Base-by-base conservation (phyloP, 73 alveolate species). In the Paramecium biaurelia region DNA sequence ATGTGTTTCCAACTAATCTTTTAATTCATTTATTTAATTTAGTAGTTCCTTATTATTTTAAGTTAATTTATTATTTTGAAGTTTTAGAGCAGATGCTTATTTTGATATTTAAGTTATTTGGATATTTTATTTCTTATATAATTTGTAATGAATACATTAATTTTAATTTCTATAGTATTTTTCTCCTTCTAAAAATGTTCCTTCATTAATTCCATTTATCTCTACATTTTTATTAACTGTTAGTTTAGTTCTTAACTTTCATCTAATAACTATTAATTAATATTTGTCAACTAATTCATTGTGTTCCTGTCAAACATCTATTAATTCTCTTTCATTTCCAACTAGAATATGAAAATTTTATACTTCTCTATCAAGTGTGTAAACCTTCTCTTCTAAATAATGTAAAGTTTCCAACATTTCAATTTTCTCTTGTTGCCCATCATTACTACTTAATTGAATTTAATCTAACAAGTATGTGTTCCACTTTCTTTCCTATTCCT, bases 161-260 rank as follows among this genome's bases (percentile, higher is more conserved):
- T 20, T 45, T 79, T 43, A 23, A 24, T 41, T 12, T 79, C 72
- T 43, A 24, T 0, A 12, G 20, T 45, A 43, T 21, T 18, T 79
- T 30, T 38, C 32, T 79, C 70, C 32, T 79, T 0, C 4, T 72
- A 12, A 3, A 15, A 21, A 11, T 72, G 58, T 72, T 32, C 58
- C 63, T 32, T 34, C 45, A 28, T 30, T 72, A 72, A 37, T 9
- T 72, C 86, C 86, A 72, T 35, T 72, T 72, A 15, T 38, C 86
- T 72, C 11, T 32, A n/a, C 56, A 38, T 72, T 72, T 72, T 72
- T 35, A 72, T 35, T 79, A 30, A 43, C 45, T 79, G 90, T 47
- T 79, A 79, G 90, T 23, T 41, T 43, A 79, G 74, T 41, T 74
- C 87, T 37, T 74, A 41, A 74, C 59, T 74, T 41, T 74, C 87